Evolutionary conservation across 2,329 filamentous ascomycete species (phyloP).

Genomic region (Alternaria triticimaculans): DNA sequence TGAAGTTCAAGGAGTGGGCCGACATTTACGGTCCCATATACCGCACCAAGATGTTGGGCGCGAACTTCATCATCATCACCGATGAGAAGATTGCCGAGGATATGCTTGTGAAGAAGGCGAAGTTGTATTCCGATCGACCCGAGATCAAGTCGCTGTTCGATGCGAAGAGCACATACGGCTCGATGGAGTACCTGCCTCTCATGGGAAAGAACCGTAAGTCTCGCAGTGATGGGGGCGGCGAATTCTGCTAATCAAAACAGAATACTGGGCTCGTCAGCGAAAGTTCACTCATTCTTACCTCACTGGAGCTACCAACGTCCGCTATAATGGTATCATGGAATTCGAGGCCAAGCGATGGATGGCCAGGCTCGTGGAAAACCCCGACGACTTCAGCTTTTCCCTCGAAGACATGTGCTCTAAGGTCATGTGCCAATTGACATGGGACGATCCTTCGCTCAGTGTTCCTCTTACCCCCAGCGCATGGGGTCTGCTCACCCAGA

Average conservation of each 20-base stretch:
- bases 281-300: slow-evolving; percentile 61
- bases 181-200: slow-evolving; percentile 63
- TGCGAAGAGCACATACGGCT: slow-evolving; percentile 61
- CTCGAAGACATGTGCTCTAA: slow-evolving; percentile 66
- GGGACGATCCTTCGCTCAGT: slow-evolving; percentile 60
- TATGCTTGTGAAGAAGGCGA: slow-evolving; percentile 60
- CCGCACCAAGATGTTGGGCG: slow-evolving; percentile 48
- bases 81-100: slow-evolving; percentile 62
- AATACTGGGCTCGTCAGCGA: slow-evolving; percentile 63
- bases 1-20: slow-evolving; percentile 57
- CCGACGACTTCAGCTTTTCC: slow-evolving; percentile 58
- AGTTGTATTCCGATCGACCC: slow-evolving; percentile 60
- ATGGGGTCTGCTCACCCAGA: slow-evolving; percentile 64
- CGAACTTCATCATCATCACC: slow-evolving; percentile 57
- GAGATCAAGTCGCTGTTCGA: slow-evolving; percentile 60
- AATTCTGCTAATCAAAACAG: slow-evolving; percentile 32
- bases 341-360: slow-evolving; percentile 63
- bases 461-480: slow-evolving; percentile 59
- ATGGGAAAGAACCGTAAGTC: slow-evolving; percentile 64
- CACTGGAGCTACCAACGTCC: slow-evolving; percentile 53
- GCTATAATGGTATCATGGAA: slow-evolving; percentile 59
- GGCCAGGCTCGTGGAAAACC: slow-evolving; percentile 56
- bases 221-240: not conserved
- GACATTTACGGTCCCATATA: slow-evolving; percentile 46
- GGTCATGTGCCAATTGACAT: slow-evolving; percentile 62